phyloP scores from a whole-genome alignment of 768 basidiomycete genomes.

The Coprinopsis strossmayeri region DNA sequence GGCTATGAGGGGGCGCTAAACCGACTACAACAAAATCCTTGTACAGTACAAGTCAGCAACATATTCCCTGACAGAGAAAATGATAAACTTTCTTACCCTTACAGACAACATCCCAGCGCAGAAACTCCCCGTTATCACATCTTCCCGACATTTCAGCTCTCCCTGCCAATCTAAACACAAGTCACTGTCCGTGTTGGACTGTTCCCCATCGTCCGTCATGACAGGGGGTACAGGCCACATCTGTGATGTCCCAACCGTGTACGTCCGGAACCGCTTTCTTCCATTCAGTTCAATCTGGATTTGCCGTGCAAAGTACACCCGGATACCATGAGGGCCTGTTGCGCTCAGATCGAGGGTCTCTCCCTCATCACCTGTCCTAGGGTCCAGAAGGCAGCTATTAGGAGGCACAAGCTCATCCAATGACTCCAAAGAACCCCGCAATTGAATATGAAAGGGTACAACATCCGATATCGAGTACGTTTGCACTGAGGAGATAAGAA shows the following conservation, averaged over 20 bases:
- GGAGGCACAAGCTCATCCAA: conserved; percentile 36
- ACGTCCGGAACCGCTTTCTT: conserved; percentile 27
- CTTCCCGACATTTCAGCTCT: conserved; percentile 33
- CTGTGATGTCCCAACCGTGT: conserved; percentile 37
- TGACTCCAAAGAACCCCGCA: conserved; percentile 37
- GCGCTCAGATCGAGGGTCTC: background rate
- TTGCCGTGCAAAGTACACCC: conserved; percentile 36
- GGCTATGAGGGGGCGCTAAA: conserved; percentile 37
- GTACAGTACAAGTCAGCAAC: conserved; percentile 1
- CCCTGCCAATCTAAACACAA: conserved; percentile 52
- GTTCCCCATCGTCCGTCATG: conserved; percentile 9
- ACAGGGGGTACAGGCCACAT: conserved; percentile 30
- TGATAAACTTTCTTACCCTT: conserved; percentile 32
- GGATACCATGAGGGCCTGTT: conserved; percentile 11
- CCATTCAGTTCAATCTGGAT: conserved; percentile 32
- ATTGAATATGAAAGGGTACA: conserved; percentile 55
- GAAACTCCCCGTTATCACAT: conserved; percentile 40
- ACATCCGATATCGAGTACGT: conserved; percentile 40
- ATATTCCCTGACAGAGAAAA: background rate
- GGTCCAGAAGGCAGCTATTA: conserved; percentile 17
- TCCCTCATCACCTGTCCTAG: conserved; percentile 1
- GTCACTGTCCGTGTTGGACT: conserved; percentile 15
- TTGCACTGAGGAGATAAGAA: conserved; percentile 40
- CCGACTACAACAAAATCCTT: conserved; percentile 53
- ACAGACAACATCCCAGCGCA: conserved; percentile 35